Evolutionary conservation across 129 eudicot species (phyloP), one percentile per base, ranked within the genome.

Genomic region (Tagetes erecta): DNA sequence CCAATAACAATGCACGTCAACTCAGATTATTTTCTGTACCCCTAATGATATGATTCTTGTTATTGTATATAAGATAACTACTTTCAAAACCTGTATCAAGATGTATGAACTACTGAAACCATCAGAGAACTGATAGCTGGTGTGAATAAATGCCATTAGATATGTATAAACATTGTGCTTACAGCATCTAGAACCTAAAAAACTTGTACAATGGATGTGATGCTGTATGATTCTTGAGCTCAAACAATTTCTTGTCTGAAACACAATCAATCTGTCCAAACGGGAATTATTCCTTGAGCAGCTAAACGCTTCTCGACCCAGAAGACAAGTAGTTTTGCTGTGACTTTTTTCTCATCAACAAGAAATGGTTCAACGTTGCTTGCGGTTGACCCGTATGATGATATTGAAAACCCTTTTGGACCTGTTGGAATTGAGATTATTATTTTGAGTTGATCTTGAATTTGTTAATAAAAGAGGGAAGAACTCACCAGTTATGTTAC

Each of bases 291-390:
- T 75, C 96, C 97, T 85, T 92, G 97, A 75, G 97, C 97, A 3
- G 97, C 97, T 78, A 92, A 83, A 56, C 96, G 92, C 86, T 92
- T 92, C 76, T 92, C 97, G 53, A 92, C 89, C 97, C 97, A 88
- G 87, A 92, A 92, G 45, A 92, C 92, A 10, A 92, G 85, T 63
- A 86, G 92, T 44, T 86, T 92, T 68, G 97, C 82, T 0, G 90
- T 88, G 67, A 87, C 76, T 56, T 85, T 92, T 80, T 83, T 89
- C 89, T 88, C 97, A 38, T 87, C 89, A 27, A 92, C 76, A 5
- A 92, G 91, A 80, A 89, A 89, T 6, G 96, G 96, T 86, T 92
- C 96, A 2, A 92, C 87, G 4, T 76, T 85, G 84, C 96, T 92
- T 27, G 75, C 89, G 8, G 69, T 81, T 44, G 81, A 79, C 27